Evolutionary conservation across 257 asterid species (phyloP), one percentile per base, ranked within the genome.

Genomic region (Nicotiana paniculata): DNA sequence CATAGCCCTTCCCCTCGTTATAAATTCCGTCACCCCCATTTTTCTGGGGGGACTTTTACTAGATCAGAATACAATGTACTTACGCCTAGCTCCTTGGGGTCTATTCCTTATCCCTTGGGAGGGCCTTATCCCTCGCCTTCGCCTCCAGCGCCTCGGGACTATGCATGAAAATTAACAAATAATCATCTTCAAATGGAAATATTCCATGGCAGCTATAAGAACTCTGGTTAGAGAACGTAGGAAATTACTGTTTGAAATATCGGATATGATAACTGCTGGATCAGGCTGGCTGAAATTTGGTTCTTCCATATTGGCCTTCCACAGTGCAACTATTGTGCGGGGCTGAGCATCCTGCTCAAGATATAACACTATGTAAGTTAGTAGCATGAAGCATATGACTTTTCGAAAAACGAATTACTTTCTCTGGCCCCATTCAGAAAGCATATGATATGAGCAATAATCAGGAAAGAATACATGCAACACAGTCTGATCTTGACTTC

Each of bases 251-350:
- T 83, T 87, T 51, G 98, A 86, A 88, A 86, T 57, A 84, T 89
- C 88, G 16, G 98, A 85, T 84, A 94, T 86, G 81, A 89, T 57
- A 72, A 94, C 97, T 12, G 90, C 85, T 77, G 98, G 93, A 86
- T 93, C 97, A 77, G 91, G 89, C 85, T 79, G 95, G 91, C 84
- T 89, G 81, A 93, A 92, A 82, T 89, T 90, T 43, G 97, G 98
- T 86, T 94, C 97, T 12, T 87, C 97, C 88, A 96, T 87, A 83
- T 91, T 94, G 87, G 98, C 97, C 89, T 94, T 96, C 98, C 98
- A 96, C 54, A 96, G 90, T 79, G 97, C 91, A 89, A 94, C 64
- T 78, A 96, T 84, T 3, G 90, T 88, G 80, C 97, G 97, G 5
- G 98, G 98, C 80, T 93, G 93, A 16, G 97, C 96, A 88, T 96